Evolutionary conservation across 2,329 filamentous ascomycete species (phyloP).

Genomic region (Rhexocercosporidium sp.): DNA sequence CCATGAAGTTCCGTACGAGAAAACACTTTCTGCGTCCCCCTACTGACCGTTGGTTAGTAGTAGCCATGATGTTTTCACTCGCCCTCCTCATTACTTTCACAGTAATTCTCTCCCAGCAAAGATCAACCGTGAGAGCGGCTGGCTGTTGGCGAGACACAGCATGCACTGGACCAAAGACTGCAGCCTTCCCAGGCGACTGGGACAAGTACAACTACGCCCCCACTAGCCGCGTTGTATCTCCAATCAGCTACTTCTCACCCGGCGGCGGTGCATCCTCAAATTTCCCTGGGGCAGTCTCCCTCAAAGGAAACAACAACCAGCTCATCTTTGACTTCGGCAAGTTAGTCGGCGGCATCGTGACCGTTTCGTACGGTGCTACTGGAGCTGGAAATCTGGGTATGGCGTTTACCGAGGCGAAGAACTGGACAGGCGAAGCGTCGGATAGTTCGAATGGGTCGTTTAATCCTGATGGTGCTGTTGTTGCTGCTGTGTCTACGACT

Average conservation of each 20-base stretch:
- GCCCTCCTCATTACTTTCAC: conserved; percentile 12
- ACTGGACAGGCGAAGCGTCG: conserved; percentile 51
- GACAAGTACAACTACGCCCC: conserved; percentile 63
- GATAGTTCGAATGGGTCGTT: conserved; percentile 54
- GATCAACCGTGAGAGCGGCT: conserved; percentile 13
- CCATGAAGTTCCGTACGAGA: not conserved
- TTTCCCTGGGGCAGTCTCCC: conserved; percentile 27
- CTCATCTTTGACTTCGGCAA: conserved; percentile 63
- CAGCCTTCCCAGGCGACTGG: conserved; percentile 62
- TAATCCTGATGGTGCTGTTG: conserved; percentile 54
- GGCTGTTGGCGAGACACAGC: conserved; percentile 60
- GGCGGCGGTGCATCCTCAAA: conserved; percentile 46
- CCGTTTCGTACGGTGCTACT: conserved; percentile 53
- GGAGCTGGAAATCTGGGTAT: conserved; percentile 49
- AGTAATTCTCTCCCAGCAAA: conserved; percentile 12
- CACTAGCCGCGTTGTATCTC: conserved; percentile 53
- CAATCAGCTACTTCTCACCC: conserved; percentile 38
- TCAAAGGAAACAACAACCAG: conserved; percentile 52
- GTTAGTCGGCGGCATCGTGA: conserved; percentile 61
- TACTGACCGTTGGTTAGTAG: conserved; percentile 9
- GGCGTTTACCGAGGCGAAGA: conserved; percentile 53
- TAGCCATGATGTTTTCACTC: conserved; percentile 18
- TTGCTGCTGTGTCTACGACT: conserved; percentile 46
- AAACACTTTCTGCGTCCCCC: not conserved
- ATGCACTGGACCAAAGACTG: conserved; percentile 51